Percentiles rank a stretch among this genome's conserved stretches.
Evolutionary conservation across 2,329 filamentous ascomycete species (phyloP).

Genomic region (Epicoccum nigrum): DNA sequence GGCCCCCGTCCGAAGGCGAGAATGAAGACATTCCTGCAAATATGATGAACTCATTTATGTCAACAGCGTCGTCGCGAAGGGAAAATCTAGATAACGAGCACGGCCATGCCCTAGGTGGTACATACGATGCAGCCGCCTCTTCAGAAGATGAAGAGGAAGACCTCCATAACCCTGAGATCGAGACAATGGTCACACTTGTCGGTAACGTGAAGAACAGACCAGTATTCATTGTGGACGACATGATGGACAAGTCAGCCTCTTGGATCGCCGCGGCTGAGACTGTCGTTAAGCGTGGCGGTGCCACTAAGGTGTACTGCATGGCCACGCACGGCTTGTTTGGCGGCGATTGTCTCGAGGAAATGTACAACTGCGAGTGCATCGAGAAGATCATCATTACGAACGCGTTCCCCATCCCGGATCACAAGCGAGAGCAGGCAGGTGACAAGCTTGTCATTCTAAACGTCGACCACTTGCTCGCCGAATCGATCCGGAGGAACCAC

Average conservation of each 20-base stretch:
- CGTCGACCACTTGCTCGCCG: slow-evolving; percentile 83
- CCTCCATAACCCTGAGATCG: slow-evolving; percentile 78
- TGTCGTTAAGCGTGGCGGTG: slow-evolving; percentile 88
- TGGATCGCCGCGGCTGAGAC: slow-evolving; percentile 99
- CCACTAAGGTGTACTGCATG: slow-evolving; percentile 96
- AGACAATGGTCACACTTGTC: slow-evolving; percentile 97
- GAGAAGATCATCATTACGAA: slow-evolving; percentile 95
- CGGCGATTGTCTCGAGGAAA: slow-evolving; percentile 83
- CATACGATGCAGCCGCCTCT: slow-evolving; percentile 78
- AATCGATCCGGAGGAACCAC: slow-evolving; percentile 94
- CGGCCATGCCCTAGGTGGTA: slow-evolving; percentile 78
- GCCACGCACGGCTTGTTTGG: slow-evolving; percentile 96
- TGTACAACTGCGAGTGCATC: slow-evolving; percentile 92
- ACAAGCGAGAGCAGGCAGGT: slow-evolving; percentile 70
- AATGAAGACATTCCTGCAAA: slow-evolving; percentile 68
- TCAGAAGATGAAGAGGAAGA: slow-evolving; percentile 94
- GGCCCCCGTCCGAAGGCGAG: slow-evolving; percentile 56
- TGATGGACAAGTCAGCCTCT: slow-evolving; percentile 96
- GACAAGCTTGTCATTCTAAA: slow-evolving; percentile 86
- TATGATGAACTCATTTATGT: slow-evolving; percentile 83
- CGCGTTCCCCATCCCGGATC: slow-evolving; percentile 87
- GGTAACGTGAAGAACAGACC: slow-evolving; percentile 87
- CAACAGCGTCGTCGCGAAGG: slow-evolving; percentile 72
- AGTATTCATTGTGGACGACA: slow-evolving; percentile 96
- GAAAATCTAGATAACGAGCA: slow-evolving; percentile 52